Base-by-base conservation (phyloP, 2,329 filamentous ascomycete species). In the Exophiala dermatitidis region DNA sequence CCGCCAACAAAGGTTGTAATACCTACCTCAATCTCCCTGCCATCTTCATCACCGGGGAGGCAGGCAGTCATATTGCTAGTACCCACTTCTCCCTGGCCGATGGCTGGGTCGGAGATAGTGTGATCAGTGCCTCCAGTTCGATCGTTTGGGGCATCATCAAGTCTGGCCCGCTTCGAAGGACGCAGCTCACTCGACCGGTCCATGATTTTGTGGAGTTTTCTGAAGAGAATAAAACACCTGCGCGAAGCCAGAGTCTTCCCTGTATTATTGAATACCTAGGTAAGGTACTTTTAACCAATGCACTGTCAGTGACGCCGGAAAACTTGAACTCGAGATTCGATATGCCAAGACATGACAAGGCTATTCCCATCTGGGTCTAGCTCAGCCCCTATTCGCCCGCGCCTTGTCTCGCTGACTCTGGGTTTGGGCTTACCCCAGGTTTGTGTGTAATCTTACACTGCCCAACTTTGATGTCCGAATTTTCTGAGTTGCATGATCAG, bases 1-100 rank as follows among this genome's bases (percentile, higher is more conserved):
- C 74, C 69, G 43, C 76, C 80, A 10, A 85, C 78, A 66, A 80
- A 86, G 59, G 80, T 75, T 5, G 78, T 79, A 60, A 88, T 87
- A 30, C 85, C 84, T 50, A 78, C 77, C 54, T 74, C 67, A 6
- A 63, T 56, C 61, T 76, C 74, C 56, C 69, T 74, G 46, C 46
- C 28, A 19, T 6, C 34, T 19, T 55, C 56, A n/a, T 53, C 47
- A 9, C 28, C 7, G 1, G 31, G 29, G 12, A 50, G 26, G 33
- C 31, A 37, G 49, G 40, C 9, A 19, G 50, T n/a, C 32, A 54
- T 30, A 3, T 30, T 41, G 38, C 3, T 33, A 26, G 29, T 31
- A 10, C 19, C 38, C 5, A 10, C 6, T 12, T 28, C 4, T 5
- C 6, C 28, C 38, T 41, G 12, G 9, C 9, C 28, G 6, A 26